Evolutionary conservation across 805 yeast genomes (phyloP).

Genomic region (Saturnispora galanensis): DNA sequence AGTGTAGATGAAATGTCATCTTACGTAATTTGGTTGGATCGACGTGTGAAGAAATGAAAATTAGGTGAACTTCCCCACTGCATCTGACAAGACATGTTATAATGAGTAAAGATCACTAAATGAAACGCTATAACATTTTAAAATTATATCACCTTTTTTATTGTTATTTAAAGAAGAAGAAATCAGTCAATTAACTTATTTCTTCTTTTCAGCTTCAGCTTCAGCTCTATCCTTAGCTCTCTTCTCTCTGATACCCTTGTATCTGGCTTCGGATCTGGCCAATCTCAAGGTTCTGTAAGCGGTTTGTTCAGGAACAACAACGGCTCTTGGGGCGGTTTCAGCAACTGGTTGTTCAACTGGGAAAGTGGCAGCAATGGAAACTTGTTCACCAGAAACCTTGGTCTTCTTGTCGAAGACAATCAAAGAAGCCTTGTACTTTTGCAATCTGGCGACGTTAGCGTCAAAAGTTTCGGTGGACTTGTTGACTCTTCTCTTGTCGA

Average conservation of each 20-base stretch:
- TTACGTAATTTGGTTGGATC: no score
- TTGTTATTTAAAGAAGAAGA: conserved; percentile 5
- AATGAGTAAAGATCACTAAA: no score
- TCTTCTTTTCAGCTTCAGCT: conserved; percentile 99
- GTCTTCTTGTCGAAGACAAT: conserved; percentile 91
- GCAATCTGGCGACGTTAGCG: conserved; percentile 89
- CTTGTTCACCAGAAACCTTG: conserved; percentile 72
- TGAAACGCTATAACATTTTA: not conserved
- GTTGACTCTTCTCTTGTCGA: conserved; percentile 99
- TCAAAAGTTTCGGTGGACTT: conserved; percentile 93
- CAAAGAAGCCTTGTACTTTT: conserved; percentile 92
- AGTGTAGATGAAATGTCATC: no score
- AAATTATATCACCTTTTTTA: conserved; percentile 4
- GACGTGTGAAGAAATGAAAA: no score
- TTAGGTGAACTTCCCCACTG: no score
- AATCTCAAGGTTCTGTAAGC: conserved; percentile 94
- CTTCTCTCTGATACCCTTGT: conserved; percentile 95
- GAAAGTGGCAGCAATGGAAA: conserved; percentile 67
- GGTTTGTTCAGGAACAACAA: conserved; percentile 54
- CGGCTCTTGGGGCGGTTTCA: conserved; percentile 82
- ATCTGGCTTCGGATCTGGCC: conserved; percentile 91
- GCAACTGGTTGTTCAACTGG: conserved; percentile 76
- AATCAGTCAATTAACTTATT: conserved; percentile 38
- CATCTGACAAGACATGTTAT: no score
- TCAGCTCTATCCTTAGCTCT: conserved; percentile 95